These are phyloP conservation scores for Starmerella vitae DNA, from an alignment of 805 yeast genomes.

Conservation along the genomic window DNA sequence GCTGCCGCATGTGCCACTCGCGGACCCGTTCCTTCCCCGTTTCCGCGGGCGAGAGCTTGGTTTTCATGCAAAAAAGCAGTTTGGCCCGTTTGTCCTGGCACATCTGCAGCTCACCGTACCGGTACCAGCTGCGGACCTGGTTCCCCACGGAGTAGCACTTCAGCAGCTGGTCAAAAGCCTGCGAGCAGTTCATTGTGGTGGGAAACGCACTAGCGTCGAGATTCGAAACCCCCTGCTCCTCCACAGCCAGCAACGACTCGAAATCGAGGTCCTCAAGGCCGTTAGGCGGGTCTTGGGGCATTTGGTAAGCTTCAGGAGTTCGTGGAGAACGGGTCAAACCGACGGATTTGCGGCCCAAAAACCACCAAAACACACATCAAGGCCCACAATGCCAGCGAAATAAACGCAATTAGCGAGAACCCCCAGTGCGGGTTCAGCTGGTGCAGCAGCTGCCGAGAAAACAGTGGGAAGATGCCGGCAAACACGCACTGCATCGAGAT, in stretches of 20 bases:
- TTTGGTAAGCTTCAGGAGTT: no score
- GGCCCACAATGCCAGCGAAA: conserved; percentile 31
- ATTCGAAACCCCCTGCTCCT: no score
- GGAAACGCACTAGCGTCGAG: conserved; percentile 23
- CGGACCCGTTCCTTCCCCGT: conserved; percentile 41
- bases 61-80: conserved; percentile 64
- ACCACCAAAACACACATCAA: conserved; percentile 32
- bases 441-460: conserved; percentile 46
- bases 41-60: conserved; percentile 44
- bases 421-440: conserved; percentile 43
- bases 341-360: conserved; percentile 31
- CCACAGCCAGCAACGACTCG: no score
- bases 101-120: conserved; percentile 64
- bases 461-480: conserved; percentile 52
- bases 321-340: conserved; percentile 14
- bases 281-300: no score
- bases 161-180: conserved; percentile 76
- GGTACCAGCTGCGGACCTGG: conserved; percentile 66
- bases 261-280: no score
- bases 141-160: conserved; percentile 87
- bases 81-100: conserved; percentile 61
- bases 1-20: conserved; percentile 51
- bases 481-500: conserved; percentile 43
- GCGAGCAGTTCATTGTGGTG: conserved; percentile 53
- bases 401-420: conserved; percentile 35